Conservation (phyloP, 345 rosid species). For the Pelargonium nanum region DNA sequence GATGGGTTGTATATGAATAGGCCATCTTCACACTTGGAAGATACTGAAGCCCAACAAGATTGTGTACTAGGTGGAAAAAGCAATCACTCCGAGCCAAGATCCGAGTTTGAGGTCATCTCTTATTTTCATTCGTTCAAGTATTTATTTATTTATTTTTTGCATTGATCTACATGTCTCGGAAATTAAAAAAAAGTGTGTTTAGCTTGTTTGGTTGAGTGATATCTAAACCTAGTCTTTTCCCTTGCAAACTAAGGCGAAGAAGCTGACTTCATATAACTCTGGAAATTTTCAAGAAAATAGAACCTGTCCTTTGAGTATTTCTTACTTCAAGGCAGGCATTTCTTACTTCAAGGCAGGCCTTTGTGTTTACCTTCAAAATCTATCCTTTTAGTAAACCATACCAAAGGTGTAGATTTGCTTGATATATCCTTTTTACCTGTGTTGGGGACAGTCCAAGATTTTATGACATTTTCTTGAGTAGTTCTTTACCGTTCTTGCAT, state of each 20-base stretch:
- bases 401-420: no score
- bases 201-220: background rate
- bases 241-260: background rate
- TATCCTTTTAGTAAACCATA: background rate
- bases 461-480: background rate
- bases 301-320: background rate
- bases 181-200: no score
- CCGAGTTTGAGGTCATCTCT: conserved; percentile 27
- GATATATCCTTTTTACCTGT: no score
- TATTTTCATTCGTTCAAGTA: background rate
- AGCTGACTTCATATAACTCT: background rate
- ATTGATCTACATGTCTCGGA: no score
- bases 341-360: background rate
- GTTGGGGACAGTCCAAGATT: background rate
- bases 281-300: background rate
- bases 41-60: conserved; percentile 13
- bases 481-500: background rate
- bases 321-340: background rate
- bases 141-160: no score
- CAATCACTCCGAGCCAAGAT: conserved; percentile 1
- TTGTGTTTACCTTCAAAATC: background rate
- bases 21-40: conserved; percentile 11
- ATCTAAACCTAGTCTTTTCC: background rate
- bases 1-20: conserved; percentile 10
- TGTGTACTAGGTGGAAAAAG: conserved; percentile 14